Base-by-base conservation (phyloP, 2,329 filamentous ascomycete genomes). In the Talaromyces atroroseus region DNA sequence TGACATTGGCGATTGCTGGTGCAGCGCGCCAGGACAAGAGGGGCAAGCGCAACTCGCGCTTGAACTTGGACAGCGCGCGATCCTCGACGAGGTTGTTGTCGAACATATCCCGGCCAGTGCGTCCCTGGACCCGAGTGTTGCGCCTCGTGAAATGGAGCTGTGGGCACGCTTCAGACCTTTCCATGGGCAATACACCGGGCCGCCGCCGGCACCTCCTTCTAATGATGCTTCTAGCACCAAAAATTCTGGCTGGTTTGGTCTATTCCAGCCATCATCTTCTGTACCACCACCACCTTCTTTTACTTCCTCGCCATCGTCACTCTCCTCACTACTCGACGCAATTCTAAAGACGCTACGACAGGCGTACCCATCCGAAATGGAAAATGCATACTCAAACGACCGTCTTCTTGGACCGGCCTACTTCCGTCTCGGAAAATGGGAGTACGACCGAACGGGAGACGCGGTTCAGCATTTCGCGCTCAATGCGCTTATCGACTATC, bases 1-100 rank as follows among this genome's bases (percentile, higher is more conserved):
- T 10, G 89, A 95, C 49, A 81, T 87, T 34, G 89, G 88, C 20
- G 89, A 97, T 60, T 95, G 90, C 71, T 97, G 90, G 88, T 97
- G 92, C 70, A 85, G 87, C 4, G 57, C 53, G 4, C 71, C 76
- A 10, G 67, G 70, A 51, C 79, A 76, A 0, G 61, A 78, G 49
- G 69, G 68, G 14, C 72, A 74, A 16, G 64, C 74, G 7, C 76
- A 79, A 59, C 64, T 80, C 12, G 64, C 66, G 2, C 66, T 78
- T 20, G 52, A 65, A 4, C 66, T 77, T 0, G 65, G 67, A 1
- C 67, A 68, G n/a, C 60, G 73, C 5, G 78, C 92, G 56, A 78
- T 86, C 29, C 87, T 88, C 0, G 82, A 86, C 62, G 80, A 90
- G 62, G 67, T 92, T 1, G 83, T 89, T 1, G 70, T 92, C 45